Conservation (phyloP, 2,329 filamentous ascomycete genomes). For the Emergomyces pasteurianus region DNA sequence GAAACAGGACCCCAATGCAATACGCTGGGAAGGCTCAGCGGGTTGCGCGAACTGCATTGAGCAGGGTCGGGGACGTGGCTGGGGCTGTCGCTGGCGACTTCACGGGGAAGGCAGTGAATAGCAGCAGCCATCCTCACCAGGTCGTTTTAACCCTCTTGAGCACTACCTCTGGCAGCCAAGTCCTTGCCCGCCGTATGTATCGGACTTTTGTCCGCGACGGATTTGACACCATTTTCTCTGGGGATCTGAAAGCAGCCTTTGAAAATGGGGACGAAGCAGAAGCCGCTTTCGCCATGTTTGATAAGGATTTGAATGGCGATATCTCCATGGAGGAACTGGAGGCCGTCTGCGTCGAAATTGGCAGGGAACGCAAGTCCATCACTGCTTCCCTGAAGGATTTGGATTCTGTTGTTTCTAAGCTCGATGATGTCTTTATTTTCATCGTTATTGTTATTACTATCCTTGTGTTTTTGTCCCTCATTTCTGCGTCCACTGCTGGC, state of each 20-base stretch:
- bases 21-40: conserved; percentile 57
- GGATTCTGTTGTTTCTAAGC: conserved; percentile 81
- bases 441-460: conserved; percentile 70
- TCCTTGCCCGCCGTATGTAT: conserved; percentile 77
- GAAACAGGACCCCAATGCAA: conserved; percentile 61
- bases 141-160: conserved; percentile 69
- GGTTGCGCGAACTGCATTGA: conserved; percentile 62
- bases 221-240: conserved; percentile 62
- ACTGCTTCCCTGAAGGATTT: conserved; percentile 89
- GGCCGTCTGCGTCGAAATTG: conserved; percentile 85
- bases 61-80: conserved; percentile 73
- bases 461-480: conserved; percentile 77
- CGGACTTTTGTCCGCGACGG: conserved; percentile 69
- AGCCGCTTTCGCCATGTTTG: conserved; percentile 81
- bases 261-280: conserved; percentile 74
- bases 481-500: conserved; percentile 80
- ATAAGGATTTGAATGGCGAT: conserved; percentile 93
- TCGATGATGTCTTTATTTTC: conserved; percentile 81
- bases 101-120: conserved; percentile 58
- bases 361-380: conserved; percentile 88
- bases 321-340: conserved; percentile 94
- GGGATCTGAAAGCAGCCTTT: conserved; percentile 70
- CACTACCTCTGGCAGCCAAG: conserved; percentile 62
- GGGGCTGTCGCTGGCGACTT: conserved; percentile 84
- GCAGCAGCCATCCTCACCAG: conserved; percentile 68